Evolutionary conservation across 768 basidiomycete genomes (phyloP), one percentile per base, ranked within the genome.

Genomic region (Candolleomyces eurysporus): DNA sequence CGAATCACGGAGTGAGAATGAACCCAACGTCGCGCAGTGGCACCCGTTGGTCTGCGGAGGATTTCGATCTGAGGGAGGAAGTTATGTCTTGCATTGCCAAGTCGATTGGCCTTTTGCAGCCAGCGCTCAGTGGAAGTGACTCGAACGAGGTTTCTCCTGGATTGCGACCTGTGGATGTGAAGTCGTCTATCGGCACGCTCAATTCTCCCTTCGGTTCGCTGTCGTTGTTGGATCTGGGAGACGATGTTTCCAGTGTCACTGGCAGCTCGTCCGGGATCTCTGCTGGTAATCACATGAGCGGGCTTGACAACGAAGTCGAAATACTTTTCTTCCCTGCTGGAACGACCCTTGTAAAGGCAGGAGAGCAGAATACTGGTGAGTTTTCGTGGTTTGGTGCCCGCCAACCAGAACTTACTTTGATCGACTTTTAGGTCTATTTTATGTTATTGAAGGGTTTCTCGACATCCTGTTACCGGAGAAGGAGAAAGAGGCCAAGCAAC

Each of bases 61-160:
- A 96, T 21, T 96, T 98, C 66, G 94, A 98, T 71, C 84, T 98
- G n/a, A 85, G 93, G 40, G 93, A 95, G 66, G 95, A 93, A 66
- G 96, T 99, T 36, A 95, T 98, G 94, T 90, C 91, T 0, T 96
- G 94, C 72, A 96, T 99, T 62, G 95, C 96, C 1, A 96, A 96
- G 72, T 96, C 94, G 2, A 98, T 99, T 61, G 97, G 97, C 4
- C 81, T 99, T 13, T 77, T 93, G 22, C 96, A 97, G 64, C 92
- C 95, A 4, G 88, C 94, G 3, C 73, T 91, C 19, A 90, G 88
- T 59, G 86, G 83, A 46, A 79, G 76, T 50, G 87, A 86, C 42
- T 90, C 89, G 2, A 73, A 82, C 2, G 87, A 89, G 63, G 81
- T 83, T 2, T 90, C 90, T 0, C 90, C 91, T 46, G 80, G 80